Percentiles rank a stretch among this genome's conserved stretches.
phyloP scores from a whole-genome alignment of 805 yeast species.

The Kregervanrija pseudodelftensis region DNA sequence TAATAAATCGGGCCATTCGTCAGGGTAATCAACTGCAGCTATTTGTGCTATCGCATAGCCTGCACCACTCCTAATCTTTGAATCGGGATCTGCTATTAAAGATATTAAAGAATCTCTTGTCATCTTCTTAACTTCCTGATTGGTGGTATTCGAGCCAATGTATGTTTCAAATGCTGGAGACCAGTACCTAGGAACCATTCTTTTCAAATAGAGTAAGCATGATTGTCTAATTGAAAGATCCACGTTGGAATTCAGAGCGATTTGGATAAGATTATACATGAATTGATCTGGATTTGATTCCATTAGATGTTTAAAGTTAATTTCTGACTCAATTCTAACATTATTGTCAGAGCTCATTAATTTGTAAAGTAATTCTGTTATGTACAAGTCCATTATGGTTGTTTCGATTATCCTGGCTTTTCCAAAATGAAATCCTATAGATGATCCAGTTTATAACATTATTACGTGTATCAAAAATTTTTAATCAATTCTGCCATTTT shows the following conservation, averaged over 20 bases:
- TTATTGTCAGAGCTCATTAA: constrained; percentile 38
- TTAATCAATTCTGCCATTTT: no score
- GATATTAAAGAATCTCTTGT: constrained; percentile 46
- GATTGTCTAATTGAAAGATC: constrained; percentile 47
- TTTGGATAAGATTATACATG: constrained; percentile 34
- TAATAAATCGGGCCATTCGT: constrained; percentile 83
- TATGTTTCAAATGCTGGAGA: constrained; percentile 74
- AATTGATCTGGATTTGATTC: constrained; percentile 42
- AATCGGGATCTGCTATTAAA: constrained; percentile 39
- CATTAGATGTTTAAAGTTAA: constrained; percentile 35
- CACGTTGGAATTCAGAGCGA: constrained; percentile 28
- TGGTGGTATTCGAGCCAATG: constrained; percentile 47
- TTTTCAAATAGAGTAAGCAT: constrained; percentile 57
- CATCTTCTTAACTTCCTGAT: constrained; percentile 40
- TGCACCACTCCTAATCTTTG: constrained; percentile 59
- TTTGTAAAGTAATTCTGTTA: constrained; percentile 9
- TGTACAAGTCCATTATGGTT: no score
- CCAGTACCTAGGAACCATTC: constrained; percentile 71
- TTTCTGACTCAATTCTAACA: constrained; percentile 46
- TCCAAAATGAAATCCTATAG: no score
- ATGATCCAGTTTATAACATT: no score
- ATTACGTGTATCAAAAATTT: no score
- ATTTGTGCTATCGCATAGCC: constrained; percentile 77
- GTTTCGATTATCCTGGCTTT: no score
- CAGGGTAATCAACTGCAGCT: constrained; percentile 87